phyloP scores from a whole-genome alignment of 2,329 filamentous ascomycete species.

The Aureobasidium namibiae region DNA sequence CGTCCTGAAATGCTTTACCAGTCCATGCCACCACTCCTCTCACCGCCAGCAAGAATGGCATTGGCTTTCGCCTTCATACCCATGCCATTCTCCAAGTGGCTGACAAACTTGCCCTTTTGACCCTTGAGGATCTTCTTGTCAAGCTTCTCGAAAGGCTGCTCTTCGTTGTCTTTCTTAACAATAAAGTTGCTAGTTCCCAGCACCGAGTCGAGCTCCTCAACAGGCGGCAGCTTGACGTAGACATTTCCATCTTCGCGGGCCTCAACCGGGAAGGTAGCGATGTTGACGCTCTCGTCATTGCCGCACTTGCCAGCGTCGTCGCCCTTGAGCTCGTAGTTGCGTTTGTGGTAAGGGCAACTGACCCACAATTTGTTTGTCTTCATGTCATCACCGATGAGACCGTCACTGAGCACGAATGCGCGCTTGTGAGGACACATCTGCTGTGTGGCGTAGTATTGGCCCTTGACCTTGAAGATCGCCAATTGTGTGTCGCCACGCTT shows the following conservation, averaged over 20 bases:
- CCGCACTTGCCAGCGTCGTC: conserved; percentile 60
- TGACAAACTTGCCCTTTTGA: conserved; percentile 39
- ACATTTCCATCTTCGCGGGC: conserved; percentile 68
- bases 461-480: conserved; percentile 74
- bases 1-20: conserved; percentile 27
- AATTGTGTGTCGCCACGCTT: conserved; percentile 86
- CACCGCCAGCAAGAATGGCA: conserved; percentile 39
- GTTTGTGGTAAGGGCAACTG: conserved; percentile 81
- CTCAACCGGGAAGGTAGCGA: conserved; percentile 74
- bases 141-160: conserved; percentile 46
- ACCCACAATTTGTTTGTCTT: conserved; percentile 65
- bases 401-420: conserved; percentile 81
- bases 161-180: conserved; percentile 62
- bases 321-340: conserved; percentile 71
- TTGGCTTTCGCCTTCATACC: conserved; percentile 36
- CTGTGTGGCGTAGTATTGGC: conserved; percentile 75
- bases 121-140: conserved; percentile 51
- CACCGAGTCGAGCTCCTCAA: conserved; percentile 70
- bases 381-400: conserved; percentile 63
- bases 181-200: conserved; percentile 73
- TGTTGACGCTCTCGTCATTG: conserved; percentile 66
- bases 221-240: conserved; percentile 70
- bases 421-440: conserved; percentile 95
- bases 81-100: conserved; percentile 36
- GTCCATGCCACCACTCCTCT: conserved; percentile 35